phyloP scores from a whole-genome alignment of 75 land plant species.

The Cupressus sempervirens region DNA sequence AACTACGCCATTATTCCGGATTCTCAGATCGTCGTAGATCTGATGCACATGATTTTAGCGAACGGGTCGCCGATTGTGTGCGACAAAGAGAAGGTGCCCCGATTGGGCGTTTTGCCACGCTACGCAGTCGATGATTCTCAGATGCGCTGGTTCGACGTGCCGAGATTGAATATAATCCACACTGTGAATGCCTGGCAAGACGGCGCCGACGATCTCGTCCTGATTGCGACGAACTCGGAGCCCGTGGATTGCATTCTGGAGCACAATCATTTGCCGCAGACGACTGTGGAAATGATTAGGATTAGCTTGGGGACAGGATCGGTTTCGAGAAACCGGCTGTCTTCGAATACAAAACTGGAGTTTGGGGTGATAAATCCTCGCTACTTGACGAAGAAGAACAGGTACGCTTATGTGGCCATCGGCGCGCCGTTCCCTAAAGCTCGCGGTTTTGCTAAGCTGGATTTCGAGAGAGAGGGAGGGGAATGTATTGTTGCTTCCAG shows the following conservation, averaged over 20 bases:
- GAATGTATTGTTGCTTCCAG: constrained; percentile 41
- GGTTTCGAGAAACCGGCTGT: constrained; percentile 31
- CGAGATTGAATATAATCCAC: constrained; percentile 63
- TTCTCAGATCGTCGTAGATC: constrained; percentile 50
- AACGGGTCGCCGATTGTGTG: constrained; percentile 42
- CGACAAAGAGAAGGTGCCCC: constrained; percentile 46
- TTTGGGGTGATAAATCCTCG: constrained; percentile 60
- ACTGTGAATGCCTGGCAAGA: constrained; percentile 85
- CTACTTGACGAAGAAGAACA: constrained; percentile 48
- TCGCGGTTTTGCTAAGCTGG: constrained; percentile 73
- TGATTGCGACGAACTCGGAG: constrained; percentile 54
- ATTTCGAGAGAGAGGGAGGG: constrained; percentile 23
- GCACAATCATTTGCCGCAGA: constrained; percentile 27
- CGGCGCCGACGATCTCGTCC: constrained; percentile 35
- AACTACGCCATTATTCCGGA: constrained; percentile 51
- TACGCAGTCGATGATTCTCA: constrained; percentile 38
- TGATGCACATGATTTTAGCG: constrained; percentile 27
- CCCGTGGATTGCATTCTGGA: constrained; percentile 54
- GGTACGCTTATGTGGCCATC: constrained; percentile 49
- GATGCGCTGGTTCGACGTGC: constrained; percentile 69
- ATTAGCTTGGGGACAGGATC: constrained; percentile 43
- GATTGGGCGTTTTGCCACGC: constrained; percentile 62
- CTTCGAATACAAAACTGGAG: constrained; percentile 41
- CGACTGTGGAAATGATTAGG: constrained; percentile 43
- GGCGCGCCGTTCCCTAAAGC: constrained; percentile 64